Base-by-base conservation (phyloP, 1,284 basidiomycete species). In the Cutaneotrichosporon mucoides region DNA sequence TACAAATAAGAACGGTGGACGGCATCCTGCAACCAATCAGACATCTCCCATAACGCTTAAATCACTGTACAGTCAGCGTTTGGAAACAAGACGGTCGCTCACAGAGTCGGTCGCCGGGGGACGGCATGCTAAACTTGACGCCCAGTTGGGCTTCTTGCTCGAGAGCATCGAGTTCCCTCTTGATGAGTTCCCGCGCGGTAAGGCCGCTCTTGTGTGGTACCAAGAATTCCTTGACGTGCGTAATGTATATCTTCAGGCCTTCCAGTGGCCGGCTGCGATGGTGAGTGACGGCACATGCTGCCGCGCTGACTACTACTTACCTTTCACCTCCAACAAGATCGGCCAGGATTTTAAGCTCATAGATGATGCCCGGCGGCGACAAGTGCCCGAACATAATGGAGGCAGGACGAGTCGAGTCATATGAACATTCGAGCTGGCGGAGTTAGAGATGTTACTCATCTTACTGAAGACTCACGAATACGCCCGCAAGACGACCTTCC, bases 381-480 rank as follows among this genome's bases (percentile, higher is more conserved):
- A 79, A 57, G 51, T 79, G 77, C 2, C 77, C 77, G 54, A 71
- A 79, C 74, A 77, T 73, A 12, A 74, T 56, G 47, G 68, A 60
- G 10, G 66, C 63, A 2, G 72, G 69, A 42, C 76, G 65, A 2
- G 70, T 63, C 5, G 70, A 70, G 41, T 73, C 70, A 47, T 79
- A 79, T 1, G 76, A 77, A 66, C 77, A 79, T 70, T 79, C 77
- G 49, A 79, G 74, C 76, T 78, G 61, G 8, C 11, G 34, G 8
- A 34, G 16, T 38, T 36, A 52, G 7, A 24, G 34, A 6, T 3
- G 0, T 11, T 24, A 36, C 33, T 36, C 41, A 6, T 6, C 54
- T 24, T 16, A 13, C 10, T 10, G 13, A 5, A 1, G 1, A 73
- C 76, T 66, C 61, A 78, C 76, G 65, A 79, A 79, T 6, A 79